Percentiles rank a stretch among this genome's conserved stretches.
These are phyloP conservation scores for Phellopilus nigrolimitatus DNA, from an alignment of 1,284 basidiomycete genomes.

Conservation along the genomic window DNA sequence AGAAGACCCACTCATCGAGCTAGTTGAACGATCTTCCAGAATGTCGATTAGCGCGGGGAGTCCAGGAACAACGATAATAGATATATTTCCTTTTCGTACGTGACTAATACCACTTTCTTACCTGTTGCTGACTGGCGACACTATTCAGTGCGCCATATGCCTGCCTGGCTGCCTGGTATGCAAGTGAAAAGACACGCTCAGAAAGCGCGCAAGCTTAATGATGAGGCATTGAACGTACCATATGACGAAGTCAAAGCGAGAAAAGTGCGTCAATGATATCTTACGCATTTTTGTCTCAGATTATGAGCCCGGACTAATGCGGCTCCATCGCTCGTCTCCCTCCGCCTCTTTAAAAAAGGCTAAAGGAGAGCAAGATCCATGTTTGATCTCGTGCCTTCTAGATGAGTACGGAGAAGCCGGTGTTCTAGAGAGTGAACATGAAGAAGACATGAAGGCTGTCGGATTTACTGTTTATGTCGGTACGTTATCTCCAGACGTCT, in stretches of 20 bases:
- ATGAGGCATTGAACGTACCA: neutral
- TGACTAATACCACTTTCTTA: neutral
- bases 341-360: too few relatives aligned
- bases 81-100: slow-evolving; percentile 25
- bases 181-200: slow-evolving; percentile 4
- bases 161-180: slow-evolving; percentile 13
- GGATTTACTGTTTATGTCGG: neutral
- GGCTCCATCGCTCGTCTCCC: too few relatives aligned
- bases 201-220: neutral
- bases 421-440: neutral
- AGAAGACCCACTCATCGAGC: slow-evolving; percentile 31
- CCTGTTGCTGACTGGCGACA: neutral
- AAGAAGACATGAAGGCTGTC: slow-evolving; percentile 8
- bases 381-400: slow-evolving; percentile 2
- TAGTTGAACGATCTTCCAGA: slow-evolving; percentile 4
- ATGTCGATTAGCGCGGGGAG: neutral
- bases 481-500: too few relatives aligned
- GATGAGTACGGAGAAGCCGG: slow-evolving; percentile 4
- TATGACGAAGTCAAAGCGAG: slow-evolving; percentile 4
- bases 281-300: too few relatives aligned
- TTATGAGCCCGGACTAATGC: too few relatives aligned
- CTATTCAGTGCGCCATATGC: slow-evolving; percentile 9
- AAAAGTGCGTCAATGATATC: slow-evolving; percentile 3
- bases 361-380: neutral
- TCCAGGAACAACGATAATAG: slow-evolving; percentile 24